phyloP scores from a whole-genome alignment of 2,329 filamentous ascomycete species.

The Pseudopyricularia javanii region DNA sequence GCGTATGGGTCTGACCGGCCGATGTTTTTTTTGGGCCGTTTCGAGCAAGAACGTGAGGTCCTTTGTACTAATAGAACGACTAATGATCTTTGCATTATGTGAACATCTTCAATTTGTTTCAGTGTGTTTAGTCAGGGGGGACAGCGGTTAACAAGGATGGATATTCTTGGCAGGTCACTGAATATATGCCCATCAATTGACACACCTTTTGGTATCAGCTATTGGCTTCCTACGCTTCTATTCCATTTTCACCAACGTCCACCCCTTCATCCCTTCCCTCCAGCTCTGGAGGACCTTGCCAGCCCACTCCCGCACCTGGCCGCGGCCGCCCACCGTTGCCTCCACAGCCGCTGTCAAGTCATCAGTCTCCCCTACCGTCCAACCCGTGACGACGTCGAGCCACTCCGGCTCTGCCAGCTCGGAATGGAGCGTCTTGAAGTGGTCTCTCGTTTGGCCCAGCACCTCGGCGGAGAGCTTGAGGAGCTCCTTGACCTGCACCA shows the following conservation, averaged over 20 bases:
- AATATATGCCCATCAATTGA: neutral
- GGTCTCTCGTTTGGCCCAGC: conserved; percentile 15
- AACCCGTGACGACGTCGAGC: conserved; percentile 21
- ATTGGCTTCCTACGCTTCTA: neutral
- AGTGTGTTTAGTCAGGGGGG: too few species aligned
- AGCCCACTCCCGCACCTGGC: conserved; percentile 20
- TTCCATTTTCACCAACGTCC: conserved; percentile 21
- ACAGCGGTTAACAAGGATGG: too few species aligned
- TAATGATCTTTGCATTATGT: too few species aligned
- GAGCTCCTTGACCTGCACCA: conserved; percentile 17
- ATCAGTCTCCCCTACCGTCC: conserved; percentile 15
- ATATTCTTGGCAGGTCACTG: neutral
- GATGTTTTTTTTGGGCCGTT: too few species aligned
- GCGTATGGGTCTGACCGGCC: too few species aligned
- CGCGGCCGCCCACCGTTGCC: conserved; percentile 12
- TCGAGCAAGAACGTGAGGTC: too few species aligned
- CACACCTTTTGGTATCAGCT: neutral
- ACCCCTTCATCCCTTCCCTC: conserved; percentile 23
- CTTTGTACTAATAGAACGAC: too few species aligned
- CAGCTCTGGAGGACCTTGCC: conserved; percentile 22
- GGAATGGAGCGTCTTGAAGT: conserved; percentile 18
- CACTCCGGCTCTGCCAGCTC: conserved; percentile 19
- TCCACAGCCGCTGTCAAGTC: conserved; percentile 4
- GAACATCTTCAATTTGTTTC: too few species aligned
- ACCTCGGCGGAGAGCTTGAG: conserved; percentile 6